Percentiles rank a stretch among this genome's conserved stretches.
phyloP scores from a whole-genome alignment of 2,329 filamentous ascomycete species.

The Macroventuria anomochaeta region DNA sequence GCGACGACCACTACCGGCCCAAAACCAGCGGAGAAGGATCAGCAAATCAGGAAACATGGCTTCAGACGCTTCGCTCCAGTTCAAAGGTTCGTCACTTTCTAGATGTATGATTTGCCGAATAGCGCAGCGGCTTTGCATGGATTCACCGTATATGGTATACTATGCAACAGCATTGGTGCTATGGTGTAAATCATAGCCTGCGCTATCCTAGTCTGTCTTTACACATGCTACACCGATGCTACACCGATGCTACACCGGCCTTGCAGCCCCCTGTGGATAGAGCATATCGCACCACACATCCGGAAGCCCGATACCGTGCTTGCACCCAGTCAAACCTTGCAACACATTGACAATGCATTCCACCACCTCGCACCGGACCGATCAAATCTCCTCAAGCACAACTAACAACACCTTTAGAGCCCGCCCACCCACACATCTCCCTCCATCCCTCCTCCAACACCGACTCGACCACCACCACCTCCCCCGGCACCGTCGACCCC shows the following conservation, averaged over 20 bases:
- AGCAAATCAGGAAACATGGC: constrained; percentile 3
- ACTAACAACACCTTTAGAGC: constrained; percentile 13
- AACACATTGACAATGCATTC: no score
- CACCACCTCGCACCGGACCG: no score
- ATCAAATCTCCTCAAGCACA: neutral
- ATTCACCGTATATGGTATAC: neutral
- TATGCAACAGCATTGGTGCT: neutral
- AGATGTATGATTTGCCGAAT: neutral
- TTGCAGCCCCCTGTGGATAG: neutral
- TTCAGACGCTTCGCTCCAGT: constrained; percentile 7
- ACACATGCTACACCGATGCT: neutral
- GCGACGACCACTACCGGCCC: neutral
- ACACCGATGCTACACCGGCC: neutral
- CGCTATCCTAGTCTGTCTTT: constrained; percentile 6
- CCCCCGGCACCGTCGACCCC: neutral
- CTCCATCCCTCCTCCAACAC: constrained; percentile 4
- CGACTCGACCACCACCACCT: neutral
- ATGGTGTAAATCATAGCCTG: neutral
- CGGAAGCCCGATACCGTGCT: no score
- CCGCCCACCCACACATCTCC: neutral
- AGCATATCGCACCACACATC: neutral
- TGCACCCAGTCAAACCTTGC: no score
- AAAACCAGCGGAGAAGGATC: neutral
- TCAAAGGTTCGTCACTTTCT: constrained; percentile 4
- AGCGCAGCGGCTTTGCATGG: neutral